A percentile compares a stretch with the other conserved stretches of the same genome.
phyloP scores from a whole-genome alignment of 768 basidiomycete genomes.

The Phlebiopsis flavidoalba region DNA sequence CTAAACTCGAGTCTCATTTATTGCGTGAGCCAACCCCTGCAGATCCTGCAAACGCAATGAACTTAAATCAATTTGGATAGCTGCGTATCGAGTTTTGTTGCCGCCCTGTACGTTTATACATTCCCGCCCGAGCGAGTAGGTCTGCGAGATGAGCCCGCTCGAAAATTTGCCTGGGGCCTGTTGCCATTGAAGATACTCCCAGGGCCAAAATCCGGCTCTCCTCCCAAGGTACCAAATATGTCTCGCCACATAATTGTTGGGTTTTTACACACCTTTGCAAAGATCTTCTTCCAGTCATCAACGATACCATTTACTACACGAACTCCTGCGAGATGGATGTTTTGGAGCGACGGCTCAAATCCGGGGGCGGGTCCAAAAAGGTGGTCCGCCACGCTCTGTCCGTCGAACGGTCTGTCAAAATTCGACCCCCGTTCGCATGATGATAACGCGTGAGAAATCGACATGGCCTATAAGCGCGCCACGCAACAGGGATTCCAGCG shows the following conservation, averaged over 20 bases:
- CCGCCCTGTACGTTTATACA: no score
- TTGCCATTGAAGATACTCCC: no score
- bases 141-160: no score
- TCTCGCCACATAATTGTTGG: constrained; percentile 28
- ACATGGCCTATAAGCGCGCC: constrained; percentile 27
- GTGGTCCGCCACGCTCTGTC: constrained; percentile 20
- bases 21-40: no score
- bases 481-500: constrained; percentile 32
- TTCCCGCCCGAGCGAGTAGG: no score
- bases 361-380: constrained; percentile 28
- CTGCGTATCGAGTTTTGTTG: no score
- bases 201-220: constrained; percentile 10
- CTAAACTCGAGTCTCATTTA: no score
- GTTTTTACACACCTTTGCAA: constrained; percentile 27
- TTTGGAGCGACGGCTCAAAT: constrained; percentile 28
- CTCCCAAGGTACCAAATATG: constrained; percentile 22
- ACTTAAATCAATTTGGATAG: no score
- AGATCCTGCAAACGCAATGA: no score
- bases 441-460: constrained; percentile 33
- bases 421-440: constrained; percentile 34
- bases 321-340: constrained; percentile 32
- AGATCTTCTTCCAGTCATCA: constrained; percentile 28
- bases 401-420: constrained; percentile 25
- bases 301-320: constrained; percentile 34
- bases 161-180: no score